phyloP scores from a whole-genome alignment of 2,329 filamentous ascomycete species.

The Diaporthe sp. region DNA sequence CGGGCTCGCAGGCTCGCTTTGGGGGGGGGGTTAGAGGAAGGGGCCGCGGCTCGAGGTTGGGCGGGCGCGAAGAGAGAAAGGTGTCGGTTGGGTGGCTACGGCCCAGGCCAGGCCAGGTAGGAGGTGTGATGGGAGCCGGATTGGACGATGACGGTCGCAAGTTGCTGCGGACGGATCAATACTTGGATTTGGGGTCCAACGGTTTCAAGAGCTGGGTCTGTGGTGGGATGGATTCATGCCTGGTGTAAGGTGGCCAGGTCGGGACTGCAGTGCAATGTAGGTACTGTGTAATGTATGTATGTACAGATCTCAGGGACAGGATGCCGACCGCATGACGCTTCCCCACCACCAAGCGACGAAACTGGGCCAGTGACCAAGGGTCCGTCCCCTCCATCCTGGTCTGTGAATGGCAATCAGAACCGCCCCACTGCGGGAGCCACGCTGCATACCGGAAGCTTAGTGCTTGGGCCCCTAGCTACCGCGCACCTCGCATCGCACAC shows the following conservation, averaged over 20 bases:
- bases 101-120: conserved; percentile 14
- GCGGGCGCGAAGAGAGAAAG: conserved; percentile 10
- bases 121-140: background rate
- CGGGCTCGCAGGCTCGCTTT: background rate
- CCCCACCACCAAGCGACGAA: conserved; percentile 14
- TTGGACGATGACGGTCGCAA: conserved; percentile 7
- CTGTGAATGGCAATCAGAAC: conserved; percentile 18
- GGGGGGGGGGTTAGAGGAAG: background rate
- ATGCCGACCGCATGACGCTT: conserved; percentile 12
- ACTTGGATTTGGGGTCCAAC: conserved; percentile 1
- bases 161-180: background rate
- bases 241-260: background rate
- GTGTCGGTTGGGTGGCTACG: conserved; percentile 1
- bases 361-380: conserved; percentile 16
- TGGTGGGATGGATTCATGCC: conserved; percentile 27
- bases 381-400: background rate
- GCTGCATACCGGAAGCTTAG: conserved; percentile 17
- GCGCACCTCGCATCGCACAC: background rate
- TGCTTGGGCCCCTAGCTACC: too few relatives aligned
- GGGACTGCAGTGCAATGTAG: too few relatives aligned
- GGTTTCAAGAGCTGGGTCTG: conserved; percentile 22
- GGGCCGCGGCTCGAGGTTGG: background rate
- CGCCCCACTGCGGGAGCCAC: conserved; percentile 20
- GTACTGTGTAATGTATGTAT: background rate
- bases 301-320: conserved; percentile 20